phyloP scores from a whole-genome alignment of 2,329 filamentous ascomycete genomes.

The Fusarium transvaalense region DNA sequence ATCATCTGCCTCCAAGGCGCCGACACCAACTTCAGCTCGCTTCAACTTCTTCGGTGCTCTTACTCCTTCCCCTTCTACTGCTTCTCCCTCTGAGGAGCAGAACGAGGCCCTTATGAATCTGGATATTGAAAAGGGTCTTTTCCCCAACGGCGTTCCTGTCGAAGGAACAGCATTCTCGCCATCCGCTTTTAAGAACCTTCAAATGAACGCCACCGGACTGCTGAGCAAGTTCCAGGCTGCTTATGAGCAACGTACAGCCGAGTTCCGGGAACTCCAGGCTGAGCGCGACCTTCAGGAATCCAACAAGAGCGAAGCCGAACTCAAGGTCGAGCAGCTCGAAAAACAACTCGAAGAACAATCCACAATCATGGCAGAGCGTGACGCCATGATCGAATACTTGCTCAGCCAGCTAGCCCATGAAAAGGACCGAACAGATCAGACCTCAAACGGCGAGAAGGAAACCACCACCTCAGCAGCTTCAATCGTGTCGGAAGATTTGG shows the following conservation, averaged over 20 bases:
- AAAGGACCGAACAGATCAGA: conserved; percentile 60
- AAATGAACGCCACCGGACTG: conserved; percentile 67
- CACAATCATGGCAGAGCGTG: conserved; percentile 64
- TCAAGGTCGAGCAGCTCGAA: conserved; percentile 66
- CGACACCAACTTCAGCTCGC: conserved; percentile 53
- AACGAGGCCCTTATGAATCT: conserved; percentile 68
- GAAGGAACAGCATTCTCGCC: conserved; percentile 68
- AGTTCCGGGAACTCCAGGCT: conserved; percentile 63
- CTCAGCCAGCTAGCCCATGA: conserved; percentile 65
- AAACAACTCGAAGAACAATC: conserved; percentile 72
- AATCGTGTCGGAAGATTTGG: conserved; percentile 65
- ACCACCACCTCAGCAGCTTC: conserved; percentile 55
- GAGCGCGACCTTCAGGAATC: conserved; percentile 68
- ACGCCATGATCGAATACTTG: conserved; percentile 63
- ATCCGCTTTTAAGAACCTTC: conserved; percentile 71
- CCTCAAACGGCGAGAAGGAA: conserved; percentile 48
- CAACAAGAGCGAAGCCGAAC: conserved; percentile 68
- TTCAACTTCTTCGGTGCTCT: conserved; percentile 62
- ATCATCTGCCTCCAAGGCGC: conserved; percentile 53
- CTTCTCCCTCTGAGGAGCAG: conserved; percentile 46
- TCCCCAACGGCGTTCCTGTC: conserved; percentile 58
- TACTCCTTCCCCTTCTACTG: conserved; percentile 58
- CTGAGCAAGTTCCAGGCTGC: conserved; percentile 69
- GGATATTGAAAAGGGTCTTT: conserved; percentile 67
- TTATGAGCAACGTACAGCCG: conserved; percentile 65